Percentiles rank a stretch among this genome's conserved stretches.
Conservation (phyloP, 108 stramenopile genomes). For the Nitzschia sp. region DNA sequence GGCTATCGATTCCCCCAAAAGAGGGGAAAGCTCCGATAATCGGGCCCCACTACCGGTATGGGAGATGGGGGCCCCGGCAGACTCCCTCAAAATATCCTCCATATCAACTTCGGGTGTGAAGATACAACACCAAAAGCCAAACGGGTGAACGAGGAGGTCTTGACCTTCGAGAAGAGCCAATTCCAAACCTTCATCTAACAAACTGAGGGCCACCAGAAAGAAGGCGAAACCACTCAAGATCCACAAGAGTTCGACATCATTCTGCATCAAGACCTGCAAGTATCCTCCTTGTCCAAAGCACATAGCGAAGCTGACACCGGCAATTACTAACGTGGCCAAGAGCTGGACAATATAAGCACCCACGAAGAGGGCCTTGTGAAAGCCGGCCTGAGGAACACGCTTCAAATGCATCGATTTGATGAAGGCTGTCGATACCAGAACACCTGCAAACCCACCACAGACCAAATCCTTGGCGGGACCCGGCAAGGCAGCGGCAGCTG, state of each 20-base stretch:
- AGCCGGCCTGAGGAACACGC: constrained; percentile 59
- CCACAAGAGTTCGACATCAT: constrained; percentile 70
- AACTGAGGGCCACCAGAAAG: constrained; percentile 60
- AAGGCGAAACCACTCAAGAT: constrained; percentile 59
- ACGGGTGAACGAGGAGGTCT: constrained; percentile 66
- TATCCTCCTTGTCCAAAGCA: constrained; percentile 48
- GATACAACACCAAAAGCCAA: constrained; percentile 77
- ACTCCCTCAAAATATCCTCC: constrained; percentile 21
- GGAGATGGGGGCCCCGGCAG: background rate
- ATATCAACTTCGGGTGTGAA: constrained; percentile 36
- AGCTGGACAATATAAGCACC: constrained; percentile 64
- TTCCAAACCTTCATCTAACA: constrained; percentile 78
- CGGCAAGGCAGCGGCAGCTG: constrained; percentile 75
- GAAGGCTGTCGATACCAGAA: constrained; percentile 61
- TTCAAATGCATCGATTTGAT: constrained; percentile 86
- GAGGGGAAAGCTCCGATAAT: constrained; percentile 38
- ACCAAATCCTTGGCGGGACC: constrained; percentile 72
- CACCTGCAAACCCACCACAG: constrained; percentile 77
- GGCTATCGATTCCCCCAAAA: constrained; percentile 41
- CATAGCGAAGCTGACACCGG: constrained; percentile 50
- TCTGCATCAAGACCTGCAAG: constrained; percentile 57
- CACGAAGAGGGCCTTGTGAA: constrained; percentile 58
- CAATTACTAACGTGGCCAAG: constrained; percentile 52
- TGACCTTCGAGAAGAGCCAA: constrained; percentile 57
- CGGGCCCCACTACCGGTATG: constrained; percentile 1